These are phyloP conservation scores for Quercus berberidifolia DNA, from an alignment of 306 rosid species.

Conservation along the genomic window DNA sequence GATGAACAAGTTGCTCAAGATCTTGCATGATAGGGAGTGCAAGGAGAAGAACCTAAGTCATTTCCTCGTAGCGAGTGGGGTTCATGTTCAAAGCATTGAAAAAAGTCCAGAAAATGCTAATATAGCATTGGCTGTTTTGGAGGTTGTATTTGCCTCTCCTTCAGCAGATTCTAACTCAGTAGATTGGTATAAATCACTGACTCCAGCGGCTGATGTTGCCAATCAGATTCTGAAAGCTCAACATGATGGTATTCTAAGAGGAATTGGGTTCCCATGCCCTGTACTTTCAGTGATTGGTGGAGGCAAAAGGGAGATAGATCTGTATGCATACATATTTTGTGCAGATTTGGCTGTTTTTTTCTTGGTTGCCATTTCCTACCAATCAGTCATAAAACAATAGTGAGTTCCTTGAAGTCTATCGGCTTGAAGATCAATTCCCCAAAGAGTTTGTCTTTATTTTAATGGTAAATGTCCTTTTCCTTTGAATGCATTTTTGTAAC, in stretches of 20 bases:
- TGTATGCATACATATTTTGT: constrained; percentile 92
- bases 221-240: constrained; percentile 76
- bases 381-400: constrained; percentile 78
- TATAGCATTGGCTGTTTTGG: constrained; percentile 71
- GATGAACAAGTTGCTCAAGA: constrained; percentile 74
- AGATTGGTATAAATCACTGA: constrained; percentile 75
- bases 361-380: constrained; percentile 84
- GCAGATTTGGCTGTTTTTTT: constrained; percentile 89
- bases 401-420: constrained; percentile 84
- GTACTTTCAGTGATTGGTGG: constrained; percentile 91
- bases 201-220: constrained; percentile 95
- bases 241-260: constrained; percentile 51
- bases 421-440: constrained; percentile 97
- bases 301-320: constrained; percentile 86
- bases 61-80: constrained; percentile 81
- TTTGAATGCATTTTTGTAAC: not conserved
- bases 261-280: constrained; percentile 75
- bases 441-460: constrained; percentile 82
- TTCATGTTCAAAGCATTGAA: constrained; percentile 98
- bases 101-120: constrained; percentile 67
- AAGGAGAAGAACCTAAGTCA: constrained; percentile 48
- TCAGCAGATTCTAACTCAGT: constrained; percentile 48
- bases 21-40: constrained; percentile 66
- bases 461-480: constrained; percentile 53
- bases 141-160: constrained; percentile 85